Evolutionary conservation across 768 basidiomycete species (phyloP), one percentile per base, ranked within the genome.

Genomic region (Ramaria rubella): DNA sequence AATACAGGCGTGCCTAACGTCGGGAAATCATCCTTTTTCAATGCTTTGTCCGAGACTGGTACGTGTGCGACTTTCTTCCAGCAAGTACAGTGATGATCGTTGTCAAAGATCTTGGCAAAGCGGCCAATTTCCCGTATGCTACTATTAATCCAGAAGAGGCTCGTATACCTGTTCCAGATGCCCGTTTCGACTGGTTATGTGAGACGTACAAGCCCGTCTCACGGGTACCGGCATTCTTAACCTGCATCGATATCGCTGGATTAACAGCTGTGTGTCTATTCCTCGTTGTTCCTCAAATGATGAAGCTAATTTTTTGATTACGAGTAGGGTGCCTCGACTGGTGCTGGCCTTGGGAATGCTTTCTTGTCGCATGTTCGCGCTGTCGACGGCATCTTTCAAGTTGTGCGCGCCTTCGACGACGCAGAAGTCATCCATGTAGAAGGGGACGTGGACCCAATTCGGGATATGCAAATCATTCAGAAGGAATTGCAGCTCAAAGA

Each of bases 381-480:
- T 9, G 95, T 98, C 59, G 96, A 99, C 68, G 96, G 96, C 65
- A 99, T 99, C 66, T 99, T 98, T 79, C 96, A 98, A 69, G 86
- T 97, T 60, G 85, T 98, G 56, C 90, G 96, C 51, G 94, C 95
- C 5, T 99, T 99, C 68, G 96, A 98, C 66, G 96, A 99, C 65
- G 87, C 94, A n/a, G 96, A 99, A 64, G 94, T 99, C 68, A 98
- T 88, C 63, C 96, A 99, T 71, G 95, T 98, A 60, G 96, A 98
- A 73, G 96, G 96, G 43, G 96, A 98, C 64, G 94, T 99, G 57
- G 80, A 98, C 71, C 96, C 96, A 11, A 60, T 89, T 36, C 87
- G 96, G 58, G 96, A 99, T 72, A 97, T 98, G 94, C 84, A 89
- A 61, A 98, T 97, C 65, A 99, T 99, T 66, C 85, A 86, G 62